phyloP scores from a whole-genome alignment of 2,329 filamentous ascomycete genomes.

The Endothia cerciana region DNA sequence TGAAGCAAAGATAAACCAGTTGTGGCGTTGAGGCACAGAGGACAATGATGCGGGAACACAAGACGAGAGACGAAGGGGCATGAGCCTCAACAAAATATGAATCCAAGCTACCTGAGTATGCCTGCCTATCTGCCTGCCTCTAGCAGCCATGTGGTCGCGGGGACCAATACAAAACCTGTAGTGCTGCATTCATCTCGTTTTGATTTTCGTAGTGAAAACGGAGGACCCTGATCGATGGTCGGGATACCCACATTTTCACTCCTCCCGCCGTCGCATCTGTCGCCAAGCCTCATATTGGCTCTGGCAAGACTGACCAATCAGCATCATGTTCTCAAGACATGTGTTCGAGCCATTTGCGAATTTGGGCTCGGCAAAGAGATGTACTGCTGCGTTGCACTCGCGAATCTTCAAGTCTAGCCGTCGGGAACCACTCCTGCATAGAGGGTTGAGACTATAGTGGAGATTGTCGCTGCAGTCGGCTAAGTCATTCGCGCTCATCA shows the following conservation, averaged over 20 bases:
- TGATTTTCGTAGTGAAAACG: not conserved
- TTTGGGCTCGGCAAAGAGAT: not conserved
- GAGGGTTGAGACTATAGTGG: too few relatives aligned
- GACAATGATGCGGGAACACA: not conserved
- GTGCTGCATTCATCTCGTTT: not conserved
- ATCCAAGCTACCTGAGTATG: constrained; percentile 3
- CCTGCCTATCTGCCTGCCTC: constrained; percentile 4
- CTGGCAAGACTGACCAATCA: constrained; percentile 26
- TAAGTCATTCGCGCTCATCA: not conserved
- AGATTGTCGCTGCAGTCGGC: not conserved
- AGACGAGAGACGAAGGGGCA: not conserved
- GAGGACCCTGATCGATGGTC: constrained; percentile 21
- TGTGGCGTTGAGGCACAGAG: constrained; percentile 7
- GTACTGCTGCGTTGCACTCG: not conserved
- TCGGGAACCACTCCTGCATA: not conserved
- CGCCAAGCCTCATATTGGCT: constrained; percentile 10
- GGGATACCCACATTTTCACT: constrained; percentile 12
- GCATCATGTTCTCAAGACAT: constrained; percentile 20
- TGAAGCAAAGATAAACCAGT: constrained; percentile 7
- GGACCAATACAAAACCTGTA: not conserved
- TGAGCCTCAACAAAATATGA: constrained; percentile 14
- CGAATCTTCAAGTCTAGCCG: not conserved
- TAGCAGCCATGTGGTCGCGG: constrained; percentile 8
- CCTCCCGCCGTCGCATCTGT: constrained; percentile 7
- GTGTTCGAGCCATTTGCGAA: constrained; percentile 27